phyloP scores from a whole-genome alignment of 768 basidiomycete genomes.

The Podaxis sp. region DNA sequence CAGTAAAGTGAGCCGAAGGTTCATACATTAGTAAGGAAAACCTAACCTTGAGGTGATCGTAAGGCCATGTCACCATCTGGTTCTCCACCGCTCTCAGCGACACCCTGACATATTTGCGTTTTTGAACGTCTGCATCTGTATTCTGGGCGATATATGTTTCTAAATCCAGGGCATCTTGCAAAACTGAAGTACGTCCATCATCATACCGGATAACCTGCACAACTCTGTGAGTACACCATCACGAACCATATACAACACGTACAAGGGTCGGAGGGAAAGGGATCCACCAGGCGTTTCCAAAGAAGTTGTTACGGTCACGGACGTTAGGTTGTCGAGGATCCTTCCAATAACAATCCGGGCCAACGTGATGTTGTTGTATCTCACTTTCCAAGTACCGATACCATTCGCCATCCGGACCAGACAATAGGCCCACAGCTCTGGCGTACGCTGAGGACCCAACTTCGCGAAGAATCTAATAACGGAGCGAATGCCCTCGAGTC shows the following conservation, averaged over 20 bases:
- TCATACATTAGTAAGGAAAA: background rate
- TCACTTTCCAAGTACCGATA: conserved; percentile 45
- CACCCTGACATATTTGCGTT: conserved; percentile 55
- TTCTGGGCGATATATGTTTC: conserved; percentile 65
- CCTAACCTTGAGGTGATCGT: conserved; percentile 48
- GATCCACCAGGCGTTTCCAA: conserved; percentile 79
- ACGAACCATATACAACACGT: conserved; percentile 19
- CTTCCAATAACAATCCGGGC: conserved; percentile 76
- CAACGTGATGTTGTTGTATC: conserved; percentile 57
- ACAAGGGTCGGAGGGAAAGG: conserved; percentile 77
- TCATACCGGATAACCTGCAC: conserved; percentile 69
- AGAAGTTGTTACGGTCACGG: conserved; percentile 46
- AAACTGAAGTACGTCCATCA: conserved; percentile 47
- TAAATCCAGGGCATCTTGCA: conserved; percentile 49
- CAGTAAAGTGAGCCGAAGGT: background rate
- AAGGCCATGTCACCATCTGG: conserved; percentile 59
- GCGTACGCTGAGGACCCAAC: conserved; percentile 57
- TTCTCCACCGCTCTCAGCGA: conserved; percentile 68
- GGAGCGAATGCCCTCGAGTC: background rate
- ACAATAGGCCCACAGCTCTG: conserved; percentile 45
- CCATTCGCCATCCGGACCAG: conserved; percentile 46
- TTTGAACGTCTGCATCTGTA: conserved; percentile 42
- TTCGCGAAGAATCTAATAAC: conserved; percentile 65
- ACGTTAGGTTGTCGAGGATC: conserved; percentile 25
- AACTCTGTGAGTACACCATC: conserved; percentile 1